Evolutionary conservation across 257 asterid genomes (phyloP), one percentile per base, ranked within the genome.

Genomic region (Nicotiana sylvestris): DNA sequence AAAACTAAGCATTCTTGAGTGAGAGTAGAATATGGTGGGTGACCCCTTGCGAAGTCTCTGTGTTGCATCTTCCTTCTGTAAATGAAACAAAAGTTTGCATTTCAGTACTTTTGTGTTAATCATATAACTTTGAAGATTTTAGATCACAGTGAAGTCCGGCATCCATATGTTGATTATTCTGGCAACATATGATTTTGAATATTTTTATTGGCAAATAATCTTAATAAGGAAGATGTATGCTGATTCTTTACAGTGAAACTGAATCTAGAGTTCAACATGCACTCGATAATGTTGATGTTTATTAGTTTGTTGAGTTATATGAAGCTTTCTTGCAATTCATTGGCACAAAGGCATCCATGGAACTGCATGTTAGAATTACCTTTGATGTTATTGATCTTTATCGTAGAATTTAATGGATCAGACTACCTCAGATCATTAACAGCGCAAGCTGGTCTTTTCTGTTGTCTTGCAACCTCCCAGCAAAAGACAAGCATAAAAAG

Each of bases 351-450:
- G 39, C 21, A 72, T 49, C 61, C 61, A 72, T 72, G 39, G 61
- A 46, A 72, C 27, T 72, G 29, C 79, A 72, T 25, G 30, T 72
- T 58, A 49, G 79, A 72, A 25, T 72, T 46, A 13, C 79, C 25
- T 46, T 25, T 72, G 61, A 72, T 72, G 18, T 46, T 46, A 25
- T 72, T 72, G 37, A 46, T 46, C 61, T 49, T 33, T 21, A 29
- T 70, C 58, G n/a, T 43, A 25, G 61, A 72, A 72, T 72, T 46
- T 72, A 72, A 12, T 72, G 61, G 79, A 46, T 46, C 56, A 72
- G 39, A 72, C 17, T 13, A 35, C 79, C 79, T 72, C 79, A 72
- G 51, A 21, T 46, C 39, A 72, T 72, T 72, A 39, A 72, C 61
- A 72, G 39, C 39, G 46, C 39, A 72, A 72, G 61, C 39, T 72